Evolutionary conservation across 2,329 filamentous ascomycete species (phyloP).

Genomic region (Paecilomyces sp.): DNA sequence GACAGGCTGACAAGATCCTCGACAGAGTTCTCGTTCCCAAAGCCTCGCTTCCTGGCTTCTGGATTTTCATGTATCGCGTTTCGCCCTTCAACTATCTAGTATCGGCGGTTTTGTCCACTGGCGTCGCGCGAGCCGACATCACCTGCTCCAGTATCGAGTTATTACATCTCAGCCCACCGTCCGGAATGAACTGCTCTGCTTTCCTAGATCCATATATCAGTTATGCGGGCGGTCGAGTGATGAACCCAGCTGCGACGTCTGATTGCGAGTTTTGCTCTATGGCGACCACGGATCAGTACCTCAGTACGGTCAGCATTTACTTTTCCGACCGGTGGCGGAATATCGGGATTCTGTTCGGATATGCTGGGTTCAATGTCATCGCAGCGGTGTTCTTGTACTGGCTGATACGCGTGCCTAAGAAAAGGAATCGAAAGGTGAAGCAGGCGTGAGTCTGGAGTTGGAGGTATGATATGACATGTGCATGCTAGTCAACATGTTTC

Average conservation of each 20-base stretch:
- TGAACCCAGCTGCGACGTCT: slow-evolving; percentile 51
- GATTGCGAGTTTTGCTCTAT: slow-evolving; percentile 50
- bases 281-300: slow-evolving; percentile 42
- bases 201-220: slow-evolving; percentile 56
- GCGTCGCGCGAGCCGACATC: slow-evolving; percentile 21
- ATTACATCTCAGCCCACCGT: slow-evolving; percentile 40
- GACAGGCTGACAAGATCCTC: neutral
- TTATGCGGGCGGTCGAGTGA: slow-evolving; percentile 50
- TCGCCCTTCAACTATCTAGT: slow-evolving; percentile 60
- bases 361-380: slow-evolving; percentile 45
- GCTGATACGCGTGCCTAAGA: slow-evolving; percentile 42
- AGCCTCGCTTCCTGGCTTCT: slow-evolving; percentile 58
- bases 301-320: slow-evolving; percentile 38
- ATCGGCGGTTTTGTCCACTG: slow-evolving; percentile 31
- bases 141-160: slow-evolving; percentile 27
- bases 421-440: neutral
- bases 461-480: neutral
- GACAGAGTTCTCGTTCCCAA: slow-evolving; percentile 54
- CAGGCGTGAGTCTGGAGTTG: neutral
- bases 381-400: slow-evolving; percentile 48
- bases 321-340: slow-evolving; percentile 45
- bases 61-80: slow-evolving; percentile 69
- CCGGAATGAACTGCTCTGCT: slow-evolving; percentile 53
- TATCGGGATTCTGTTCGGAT: slow-evolving; percentile 49
- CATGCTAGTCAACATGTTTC: neutral